Evolutionary conservation across 305 asterid species (phyloP).

Genomic region (Ajuga reptans): DNA sequence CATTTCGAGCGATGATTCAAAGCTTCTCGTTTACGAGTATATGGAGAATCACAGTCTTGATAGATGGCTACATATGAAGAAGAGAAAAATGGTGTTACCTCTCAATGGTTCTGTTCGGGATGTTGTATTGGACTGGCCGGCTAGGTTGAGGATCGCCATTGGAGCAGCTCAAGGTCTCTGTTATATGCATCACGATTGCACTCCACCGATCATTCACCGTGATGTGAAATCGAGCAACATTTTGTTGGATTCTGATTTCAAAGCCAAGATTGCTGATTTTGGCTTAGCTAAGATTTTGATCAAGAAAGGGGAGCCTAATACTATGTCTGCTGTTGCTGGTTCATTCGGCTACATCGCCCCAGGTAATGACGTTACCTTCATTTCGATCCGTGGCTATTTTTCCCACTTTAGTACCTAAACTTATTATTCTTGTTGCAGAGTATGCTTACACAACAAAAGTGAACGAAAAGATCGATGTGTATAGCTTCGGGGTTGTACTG

Average conservation of each 20-base stretch:
- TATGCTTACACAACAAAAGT: constrained; percentile 74
- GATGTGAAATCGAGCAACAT: constrained; percentile 93
- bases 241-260: constrained; percentile 61
- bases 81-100: constrained; percentile 25
- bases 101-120: constrained; percentile 12
- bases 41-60: constrained; percentile 82
- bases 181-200: constrained; percentile 87
- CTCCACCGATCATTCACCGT: constrained; percentile 68
- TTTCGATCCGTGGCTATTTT: too few species aligned
- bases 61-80: constrained; percentile 58
- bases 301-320: constrained; percentile 56
- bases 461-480: constrained; percentile 74
- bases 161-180: constrained; percentile 85
- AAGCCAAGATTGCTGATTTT: constrained; percentile 76
- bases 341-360: constrained; percentile 91
- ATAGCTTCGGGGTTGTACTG: constrained; percentile 82
- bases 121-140: constrained; percentile 61
- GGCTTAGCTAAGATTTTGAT: constrained; percentile 72
- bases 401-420: not conserved
- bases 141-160: constrained; percentile 56
- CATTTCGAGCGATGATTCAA: constrained; percentile 61
- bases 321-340: constrained; percentile 89
- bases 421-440: constrained; percentile 39
- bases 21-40: constrained; percentile 80
- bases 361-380: constrained; percentile 28